Evolutionary conservation across 2,329 filamentous ascomycete genomes (phyloP), one percentile per base, ranked within the genome.

Genomic region (Fusarium staphyleae): DNA sequence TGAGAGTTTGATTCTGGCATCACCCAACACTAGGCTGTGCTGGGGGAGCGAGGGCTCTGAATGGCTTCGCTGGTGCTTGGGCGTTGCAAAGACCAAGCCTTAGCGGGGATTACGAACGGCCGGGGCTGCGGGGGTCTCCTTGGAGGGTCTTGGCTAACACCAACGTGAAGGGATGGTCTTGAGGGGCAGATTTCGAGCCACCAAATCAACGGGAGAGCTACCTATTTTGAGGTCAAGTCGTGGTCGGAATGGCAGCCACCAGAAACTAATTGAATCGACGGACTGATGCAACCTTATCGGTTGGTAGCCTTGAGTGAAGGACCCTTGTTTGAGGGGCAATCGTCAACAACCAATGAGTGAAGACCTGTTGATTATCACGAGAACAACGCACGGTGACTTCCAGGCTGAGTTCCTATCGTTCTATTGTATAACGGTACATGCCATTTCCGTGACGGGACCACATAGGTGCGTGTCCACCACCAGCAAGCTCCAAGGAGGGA

Each of bases 101-200:
- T 66, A 35, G 52, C 36, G 56, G 19, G 44, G 36, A 63, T 59
- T 63, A 26, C 52, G 55, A 66, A 36, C 46, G 47, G n/a, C n/a
- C n/a, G n/a, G n/a, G 22, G 22, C 19, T 18, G n/a, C n/a, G 40
- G 9, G 43, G 32, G 10, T 7, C n/a, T 30, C 6, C 60, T 66
- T 66, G 57, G 63, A 46, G 14, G 29, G 36, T 29, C 36, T 59
- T 48, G 52, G 51, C 57, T 18, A 41, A 1, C 1, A 14, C 34
- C 13, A 4, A 24, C 10, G 16, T 14, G 24, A 16, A 9, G n/a
- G 14, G 5, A 30, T 22, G 16, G 30, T 29, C 22, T n/a, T 3
- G 12, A 9, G 34, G 12, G 9, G 28, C n/a, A n/a, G n/a, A n/a
- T n/a, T n/a, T n/a, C 19, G 4, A 22, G 19, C 4, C 19, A 22